Conservation (phyloP, 768 basidiomycete genomes). For the Lactifluus volemus region DNA sequence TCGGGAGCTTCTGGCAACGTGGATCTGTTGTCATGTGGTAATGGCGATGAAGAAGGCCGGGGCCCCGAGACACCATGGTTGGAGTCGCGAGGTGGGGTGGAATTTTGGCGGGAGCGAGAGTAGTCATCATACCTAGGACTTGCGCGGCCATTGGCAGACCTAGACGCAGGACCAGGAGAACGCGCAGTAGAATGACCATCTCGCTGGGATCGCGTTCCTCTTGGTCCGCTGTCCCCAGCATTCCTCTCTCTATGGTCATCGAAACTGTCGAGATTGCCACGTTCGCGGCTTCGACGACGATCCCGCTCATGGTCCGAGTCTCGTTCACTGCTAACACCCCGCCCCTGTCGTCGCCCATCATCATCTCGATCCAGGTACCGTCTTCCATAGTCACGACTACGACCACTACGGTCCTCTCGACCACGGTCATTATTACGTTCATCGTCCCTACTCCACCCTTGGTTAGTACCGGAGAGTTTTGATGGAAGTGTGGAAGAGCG, state of each 20-base stretch:
- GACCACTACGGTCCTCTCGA: neutral
- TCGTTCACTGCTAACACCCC: neutral
- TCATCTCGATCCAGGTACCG: neutral
- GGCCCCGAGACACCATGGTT: neutral
- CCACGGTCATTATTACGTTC: neutral
- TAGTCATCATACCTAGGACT: slow-evolving; percentile 62
- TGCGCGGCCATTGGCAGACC: slow-evolving; percentile 6
- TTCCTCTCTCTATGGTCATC: neutral
- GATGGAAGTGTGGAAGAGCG: neutral
- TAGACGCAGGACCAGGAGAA: slow-evolving; percentile 12
- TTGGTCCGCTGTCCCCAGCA: neutral
- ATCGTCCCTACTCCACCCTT: neutral
- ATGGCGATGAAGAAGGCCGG: slow-evolving; percentile 23
- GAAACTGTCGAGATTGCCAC: neutral
- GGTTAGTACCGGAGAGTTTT: neutral
- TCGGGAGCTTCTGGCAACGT: slow-evolving; percentile 19
- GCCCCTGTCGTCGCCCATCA: slow-evolving; percentile 11
- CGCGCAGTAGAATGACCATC: neutral
- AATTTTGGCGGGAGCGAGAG: slow-evolving; percentile 26
- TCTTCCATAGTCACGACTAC: neutral
- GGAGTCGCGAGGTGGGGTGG: neutral
- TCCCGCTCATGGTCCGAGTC: slow-evolving; percentile 22
- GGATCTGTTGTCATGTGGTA: slow-evolving; percentile 14
- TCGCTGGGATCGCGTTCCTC: neutral
- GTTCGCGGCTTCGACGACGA: slow-evolving; percentile 9